phyloP scores from a whole-genome alignment of 2,329 filamentous ascomycete genomes.

The Aureobasidium melanogenum region DNA sequence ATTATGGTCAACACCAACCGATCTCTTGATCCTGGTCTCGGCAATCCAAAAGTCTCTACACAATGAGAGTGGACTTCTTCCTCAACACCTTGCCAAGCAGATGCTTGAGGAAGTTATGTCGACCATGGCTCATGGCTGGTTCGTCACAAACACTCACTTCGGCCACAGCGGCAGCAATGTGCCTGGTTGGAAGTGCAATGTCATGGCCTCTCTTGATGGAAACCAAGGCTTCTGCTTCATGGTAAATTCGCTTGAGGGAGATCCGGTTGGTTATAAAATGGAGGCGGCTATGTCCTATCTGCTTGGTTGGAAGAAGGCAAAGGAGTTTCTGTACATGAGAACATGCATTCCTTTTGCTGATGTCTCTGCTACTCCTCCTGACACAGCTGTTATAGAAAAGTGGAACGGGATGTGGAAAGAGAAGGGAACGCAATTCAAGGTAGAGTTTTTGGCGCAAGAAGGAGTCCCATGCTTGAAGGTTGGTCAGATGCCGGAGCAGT shows the following conservation, averaged over 20 bases:
- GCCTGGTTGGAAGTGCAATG: not conserved
- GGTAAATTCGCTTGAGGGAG: not conserved
- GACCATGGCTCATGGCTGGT: constrained; percentile 17
- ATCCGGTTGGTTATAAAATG: not conserved
- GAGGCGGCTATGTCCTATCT: not conserved
- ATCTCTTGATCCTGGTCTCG: constrained; percentile 17
- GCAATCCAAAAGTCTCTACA: constrained; percentile 18
- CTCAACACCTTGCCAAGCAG: constrained; percentile 12
- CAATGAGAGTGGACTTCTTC: constrained; percentile 14
- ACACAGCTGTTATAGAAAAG: not conserved
- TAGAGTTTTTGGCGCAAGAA: not conserved
- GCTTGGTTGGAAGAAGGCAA: not conserved
- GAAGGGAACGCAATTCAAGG: not conserved
- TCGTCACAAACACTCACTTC: not conserved
- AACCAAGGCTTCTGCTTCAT: not conserved
- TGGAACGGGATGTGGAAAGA: not conserved
- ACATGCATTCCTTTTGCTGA: not conserved
- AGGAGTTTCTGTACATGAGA: not conserved
- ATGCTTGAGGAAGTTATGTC: constrained; percentile 17
- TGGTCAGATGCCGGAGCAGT: not conserved
- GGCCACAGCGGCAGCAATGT: not conserved
- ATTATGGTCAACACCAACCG: constrained; percentile 21
- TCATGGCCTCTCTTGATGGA: not conserved
- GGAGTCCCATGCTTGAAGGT: not conserved
- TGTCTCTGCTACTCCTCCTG: not conserved